Evolutionary conservation across 441 rosid genomes (phyloP).

Genomic region (Mallotus japonicus): DNA sequence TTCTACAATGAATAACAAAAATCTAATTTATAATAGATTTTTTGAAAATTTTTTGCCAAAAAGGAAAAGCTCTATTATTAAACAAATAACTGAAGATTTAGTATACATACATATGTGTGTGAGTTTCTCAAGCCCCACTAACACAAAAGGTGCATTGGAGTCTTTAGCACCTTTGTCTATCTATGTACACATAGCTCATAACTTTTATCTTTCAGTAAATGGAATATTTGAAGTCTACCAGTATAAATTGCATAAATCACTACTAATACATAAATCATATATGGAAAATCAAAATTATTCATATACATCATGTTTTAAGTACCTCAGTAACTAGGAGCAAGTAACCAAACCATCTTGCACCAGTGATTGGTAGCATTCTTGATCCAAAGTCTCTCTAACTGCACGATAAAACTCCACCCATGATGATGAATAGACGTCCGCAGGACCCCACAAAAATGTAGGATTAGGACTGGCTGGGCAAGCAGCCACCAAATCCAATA

Average conservation of each 20-base stretch:
- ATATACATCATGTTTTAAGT: slow-evolving; percentile 26
- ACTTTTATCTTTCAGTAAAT: slow-evolving; percentile 24
- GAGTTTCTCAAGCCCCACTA: slow-evolving; percentile 14
- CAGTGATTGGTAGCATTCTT: slow-evolving; percentile 32
- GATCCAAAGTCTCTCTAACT: slow-evolving; percentile 63
- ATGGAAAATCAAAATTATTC: slow-evolving; percentile 21
- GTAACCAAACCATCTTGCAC: slow-evolving; percentile 42
- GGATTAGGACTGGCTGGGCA: slow-evolving; percentile 86
- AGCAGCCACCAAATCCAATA: slow-evolving; percentile 79
- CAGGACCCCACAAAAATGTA: slow-evolving; percentile 61
- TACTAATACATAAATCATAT: slow-evolving; percentile 15
- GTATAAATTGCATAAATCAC: slow-evolving; percentile 20
- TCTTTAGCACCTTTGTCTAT: slow-evolving; percentile 24
- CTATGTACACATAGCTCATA: slow-evolving; percentile 30
- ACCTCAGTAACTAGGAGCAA: slow-evolving; percentile 56
- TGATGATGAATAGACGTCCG: slow-evolving; percentile 54
- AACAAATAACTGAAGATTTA: slow-evolving; percentile 13
- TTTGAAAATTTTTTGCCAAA: not conserved
- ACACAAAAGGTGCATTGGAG: slow-evolving; percentile 19
- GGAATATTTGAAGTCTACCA: slow-evolving; percentile 19
- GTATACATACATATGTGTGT: slow-evolving; percentile 21
- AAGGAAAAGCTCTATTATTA: not conserved
- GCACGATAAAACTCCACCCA: slow-evolving; percentile 70
- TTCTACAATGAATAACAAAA: too few relatives aligned
- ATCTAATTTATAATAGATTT: not conserved